Percentiles rank a stretch among this genome's conserved stretches.
Conservation (phyloP, 2,329 filamentous ascomycete genomes). For the Aspergillus sp. region DNA sequence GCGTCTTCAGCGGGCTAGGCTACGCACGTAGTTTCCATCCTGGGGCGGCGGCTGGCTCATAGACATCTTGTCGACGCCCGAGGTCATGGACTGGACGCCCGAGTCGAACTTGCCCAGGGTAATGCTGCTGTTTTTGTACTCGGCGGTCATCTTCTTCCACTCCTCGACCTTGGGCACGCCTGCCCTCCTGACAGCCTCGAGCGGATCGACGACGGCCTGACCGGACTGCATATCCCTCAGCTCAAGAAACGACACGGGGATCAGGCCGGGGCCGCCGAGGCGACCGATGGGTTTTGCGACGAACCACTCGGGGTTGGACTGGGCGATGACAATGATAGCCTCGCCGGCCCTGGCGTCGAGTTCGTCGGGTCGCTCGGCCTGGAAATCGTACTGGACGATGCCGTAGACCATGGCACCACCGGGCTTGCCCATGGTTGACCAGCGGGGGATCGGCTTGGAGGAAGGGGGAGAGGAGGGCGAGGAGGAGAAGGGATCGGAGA, state of each 20-base stretch:
- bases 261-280: conserved; percentile 87
- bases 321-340: conserved; percentile 95
- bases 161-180: conserved; percentile 93
- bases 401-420: conserved; percentile 87
- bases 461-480: conserved; percentile 8
- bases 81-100: conserved; percentile 51
- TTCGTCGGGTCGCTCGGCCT: conserved; percentile 90
- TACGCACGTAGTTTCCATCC: conserved; percentile 44
- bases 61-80: conserved; percentile 71
- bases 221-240: conserved; percentile 89
- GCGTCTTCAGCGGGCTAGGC: too few relatives aligned
- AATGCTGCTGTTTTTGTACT: conserved; percentile 99
- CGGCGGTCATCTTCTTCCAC: conserved; percentile 99
- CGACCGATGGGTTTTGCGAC: conserved; percentile 98
- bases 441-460: conserved; percentile 17
- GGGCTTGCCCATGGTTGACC: conserved; percentile 42
- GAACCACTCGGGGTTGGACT: conserved; percentile 98
- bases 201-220: conserved; percentile 67
- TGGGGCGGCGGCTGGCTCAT: conserved; percentile 51
- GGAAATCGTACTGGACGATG: conserved; percentile 93
- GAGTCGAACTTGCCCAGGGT: conserved; percentile 79
- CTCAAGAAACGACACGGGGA: conserved; percentile 93
- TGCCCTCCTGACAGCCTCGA: conserved; percentile 76
- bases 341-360: conserved; percentile 90
- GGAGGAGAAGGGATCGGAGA: conserved; percentile 51